phyloP scores from a whole-genome alignment of 805 yeast species.

The Candida multigemmis region DNA sequence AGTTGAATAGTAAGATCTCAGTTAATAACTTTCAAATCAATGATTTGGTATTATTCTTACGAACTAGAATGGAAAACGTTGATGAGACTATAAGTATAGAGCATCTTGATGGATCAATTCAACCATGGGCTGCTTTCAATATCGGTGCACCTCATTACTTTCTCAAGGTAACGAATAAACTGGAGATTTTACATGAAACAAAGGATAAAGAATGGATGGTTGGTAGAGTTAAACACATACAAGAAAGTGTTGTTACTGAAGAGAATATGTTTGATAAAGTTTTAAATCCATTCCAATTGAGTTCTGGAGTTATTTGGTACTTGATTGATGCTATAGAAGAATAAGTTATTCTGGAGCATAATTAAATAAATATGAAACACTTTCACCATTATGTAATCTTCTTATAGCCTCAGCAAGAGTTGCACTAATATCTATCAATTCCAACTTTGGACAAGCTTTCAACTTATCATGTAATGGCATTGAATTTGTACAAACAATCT shows the following conservation, averaged over 20 bases:
- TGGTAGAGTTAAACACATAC: constrained; percentile 55
- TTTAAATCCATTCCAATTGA: constrained; percentile 59
- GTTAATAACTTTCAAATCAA: constrained; percentile 59
- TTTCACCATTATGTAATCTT: constrained; percentile 82
- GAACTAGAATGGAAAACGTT: constrained; percentile 47
- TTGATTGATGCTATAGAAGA: constrained; percentile 47
- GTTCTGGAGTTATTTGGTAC: constrained; percentile 58
- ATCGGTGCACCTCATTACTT: constrained; percentile 82
- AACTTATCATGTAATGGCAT: constrained; percentile 67
- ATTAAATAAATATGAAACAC: constrained; percentile 70
- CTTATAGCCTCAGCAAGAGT: constrained; percentile 76
- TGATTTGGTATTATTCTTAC: constrained; percentile 79
- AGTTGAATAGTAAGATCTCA: constrained; percentile 46
- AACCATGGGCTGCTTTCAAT: constrained; percentile 94
- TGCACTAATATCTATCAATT: constrained; percentile 61
- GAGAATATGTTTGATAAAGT: constrained; percentile 19
- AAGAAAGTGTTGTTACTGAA: constrained; percentile 42
- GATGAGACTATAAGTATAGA: constrained; percentile 30
- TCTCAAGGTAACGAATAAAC: constrained; percentile 36
- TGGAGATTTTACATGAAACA: constrained; percentile 2
- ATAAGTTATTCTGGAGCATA: constrained; percentile 39
- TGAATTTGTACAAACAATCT: constrained; percentile 72
- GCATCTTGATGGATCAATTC: constrained; percentile 12
- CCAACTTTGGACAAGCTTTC: constrained; percentile 50
- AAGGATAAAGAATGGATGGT: constrained; percentile 73